Base-by-base conservation (phyloP, 2,329 filamentous ascomycete genomes). In the Apiospora marii region DNA sequence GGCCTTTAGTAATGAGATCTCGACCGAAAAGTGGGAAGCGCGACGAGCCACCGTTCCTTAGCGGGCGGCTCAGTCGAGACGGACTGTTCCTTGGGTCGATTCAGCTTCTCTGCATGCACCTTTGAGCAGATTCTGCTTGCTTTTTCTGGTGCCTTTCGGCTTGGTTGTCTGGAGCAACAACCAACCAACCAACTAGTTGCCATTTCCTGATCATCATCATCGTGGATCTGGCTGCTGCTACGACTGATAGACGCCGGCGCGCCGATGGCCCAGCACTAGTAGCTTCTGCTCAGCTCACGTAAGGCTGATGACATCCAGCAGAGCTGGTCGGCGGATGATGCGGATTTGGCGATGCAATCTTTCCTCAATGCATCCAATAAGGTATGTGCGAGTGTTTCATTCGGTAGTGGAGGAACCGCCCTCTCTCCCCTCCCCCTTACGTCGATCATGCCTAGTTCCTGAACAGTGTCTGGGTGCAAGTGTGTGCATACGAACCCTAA, bases 361-460 rank as follows among this genome's bases (percentile, higher is more conserved):
- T 41, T 41, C 37, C 10, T 41, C 37, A 22, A 30, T 16, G 27
- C 5, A 16, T 30, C 30, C 53, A 37, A 61, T 22, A 22, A 61
- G 27, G 58, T 41, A 37, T n/a, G 58, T n/a, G n/a, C 30, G 34
- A n/a, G 30, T 64, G 34, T 64, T 64, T 41, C 58, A 64, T 64
- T 27, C 22, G 34, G 19, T 64, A 41, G 58, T 34, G 1, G 19
- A 22, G 19, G 34, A 3, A 2, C 30, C 24, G 12, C 49, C 13
- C 41, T 22, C 34, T 10, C 13, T 24, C 34, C 34, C 10, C 34
- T 22, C 10, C 13, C 41, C 34, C 34, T 10, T 41, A 13, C 19
- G 58, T n/a, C 34, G 58, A 64, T 64, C 58, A 64, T 64, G 58
- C 34, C 19, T 64, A 64, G 58, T 64, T n/a, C 58, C 22, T 37